A percentile compares a stretch with the other conserved stretches of the same genome.
These are phyloP conservation scores for Kwoniella sp. DNA, from an alignment of 768 basidiomycete genomes.

Conservation along the genomic window DNA sequence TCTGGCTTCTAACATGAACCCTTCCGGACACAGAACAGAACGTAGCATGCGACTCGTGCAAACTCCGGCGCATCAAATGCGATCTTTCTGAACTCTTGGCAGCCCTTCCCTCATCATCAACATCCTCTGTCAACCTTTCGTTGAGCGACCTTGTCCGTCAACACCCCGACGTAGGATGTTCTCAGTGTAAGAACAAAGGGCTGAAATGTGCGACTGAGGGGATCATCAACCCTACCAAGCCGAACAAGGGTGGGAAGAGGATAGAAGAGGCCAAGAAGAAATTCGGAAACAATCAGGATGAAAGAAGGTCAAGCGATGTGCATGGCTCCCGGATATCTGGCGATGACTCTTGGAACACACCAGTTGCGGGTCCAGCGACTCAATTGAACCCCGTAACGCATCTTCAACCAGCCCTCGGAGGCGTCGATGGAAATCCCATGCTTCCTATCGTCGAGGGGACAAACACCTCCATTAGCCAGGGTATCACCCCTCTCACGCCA, in stretches of 20 bases:
- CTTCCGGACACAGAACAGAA: slow-evolving; percentile 32
- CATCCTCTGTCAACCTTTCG: not conserved
- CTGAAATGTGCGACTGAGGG: slow-evolving; percentile 35
- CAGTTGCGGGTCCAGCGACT: no score
- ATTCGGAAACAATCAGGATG: slow-evolving; percentile 19
- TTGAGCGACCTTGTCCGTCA: slow-evolving; percentile 27
- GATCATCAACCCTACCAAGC: slow-evolving; percentile 38
- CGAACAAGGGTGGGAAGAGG: slow-evolving; percentile 43
- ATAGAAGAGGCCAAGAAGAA: slow-evolving; percentile 37
- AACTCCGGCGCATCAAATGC: slow-evolving; percentile 42
- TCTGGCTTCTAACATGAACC: not conserved
- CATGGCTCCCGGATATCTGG: no score
- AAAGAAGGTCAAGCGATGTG: not conserved
- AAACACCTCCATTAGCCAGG: not conserved
- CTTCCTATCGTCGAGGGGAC: not conserved
- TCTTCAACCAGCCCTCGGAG: no score
- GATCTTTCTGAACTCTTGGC: slow-evolving; percentile 31
- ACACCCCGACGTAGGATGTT: slow-evolving; percentile 36
- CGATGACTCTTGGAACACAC: no score
- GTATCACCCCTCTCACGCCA: not conserved
- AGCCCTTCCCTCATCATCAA: slow-evolving; percentile 13
- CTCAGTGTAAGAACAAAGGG: slow-evolving; percentile 37
- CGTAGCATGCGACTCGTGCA: slow-evolving; percentile 44
- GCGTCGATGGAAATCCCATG: no score
- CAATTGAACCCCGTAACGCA: no score